A percentile compares a stretch with the other conserved stretches of the same genome.
Conservation (phyloP, 805 yeast genomes). For the Cyberlindnera saturnus region DNA sequence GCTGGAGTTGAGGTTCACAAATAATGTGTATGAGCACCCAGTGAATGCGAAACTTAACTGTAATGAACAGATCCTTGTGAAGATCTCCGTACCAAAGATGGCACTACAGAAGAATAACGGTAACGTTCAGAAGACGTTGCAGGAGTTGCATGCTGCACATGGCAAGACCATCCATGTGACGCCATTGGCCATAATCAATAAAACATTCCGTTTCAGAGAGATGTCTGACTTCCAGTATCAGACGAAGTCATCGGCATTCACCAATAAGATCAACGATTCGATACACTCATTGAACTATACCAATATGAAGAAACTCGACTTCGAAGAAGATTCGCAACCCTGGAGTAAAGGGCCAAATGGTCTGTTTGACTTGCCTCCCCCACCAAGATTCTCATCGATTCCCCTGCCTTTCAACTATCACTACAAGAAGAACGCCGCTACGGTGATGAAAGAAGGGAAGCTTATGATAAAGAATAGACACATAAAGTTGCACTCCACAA, state of each 20-base stretch:
- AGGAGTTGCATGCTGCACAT: slow-evolving; percentile 25
- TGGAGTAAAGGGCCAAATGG: slow-evolving; percentile 22
- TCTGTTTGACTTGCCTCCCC: slow-evolving; percentile 66
- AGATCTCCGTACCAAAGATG: slow-evolving; percentile 54
- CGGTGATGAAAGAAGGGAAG: slow-evolving; percentile 39
- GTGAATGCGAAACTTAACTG: slow-evolving; percentile 46
- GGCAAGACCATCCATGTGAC: slow-evolving; percentile 36
- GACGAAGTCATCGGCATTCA: slow-evolving; percentile 50
- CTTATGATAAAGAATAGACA: slow-evolving; percentile 40
- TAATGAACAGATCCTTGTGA: slow-evolving; percentile 53
- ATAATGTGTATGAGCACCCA: slow-evolving; percentile 49
- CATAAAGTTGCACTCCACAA: slow-evolving; percentile 47
- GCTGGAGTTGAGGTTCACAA: slow-evolving; percentile 35
- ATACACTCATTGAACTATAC: slow-evolving; percentile 36
- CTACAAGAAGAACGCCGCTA: slow-evolving; percentile 67
- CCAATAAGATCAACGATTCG: slow-evolving; percentile 33
- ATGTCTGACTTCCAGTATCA: slow-evolving; percentile 83
- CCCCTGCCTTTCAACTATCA: slow-evolving; percentile 73
- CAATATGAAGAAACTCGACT: slow-evolving; percentile 33
- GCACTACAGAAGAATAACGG: slow-evolving; percentile 36
- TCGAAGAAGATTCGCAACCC: slow-evolving; percentile 31
- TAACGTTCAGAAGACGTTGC: slow-evolving; percentile 37
- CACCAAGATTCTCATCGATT: slow-evolving; percentile 74
- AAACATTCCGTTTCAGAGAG: slow-evolving; percentile 72
- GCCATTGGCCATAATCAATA: slow-evolving; percentile 64